Base-by-base conservation (phyloP, 208 protist species). In the Acanthamoeba sp. region DNA sequence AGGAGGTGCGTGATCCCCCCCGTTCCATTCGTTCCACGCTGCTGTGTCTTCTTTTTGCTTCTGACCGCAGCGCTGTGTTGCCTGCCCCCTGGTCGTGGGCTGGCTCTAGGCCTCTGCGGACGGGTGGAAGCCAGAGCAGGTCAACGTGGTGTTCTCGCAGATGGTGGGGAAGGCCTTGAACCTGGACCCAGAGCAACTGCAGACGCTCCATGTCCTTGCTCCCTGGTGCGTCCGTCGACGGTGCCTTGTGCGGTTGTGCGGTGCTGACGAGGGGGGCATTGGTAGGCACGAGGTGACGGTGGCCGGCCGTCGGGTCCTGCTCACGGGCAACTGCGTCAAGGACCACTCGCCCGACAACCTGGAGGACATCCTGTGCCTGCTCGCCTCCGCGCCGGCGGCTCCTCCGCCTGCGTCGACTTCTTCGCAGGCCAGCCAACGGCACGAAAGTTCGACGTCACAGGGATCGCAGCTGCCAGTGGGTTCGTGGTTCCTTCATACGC, bases 261-360 rank as follows among this genome's bases (percentile, higher is more conserved):
- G n/a, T n/a, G n/a, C n/a, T n/a, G n/a, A n/a, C n/a, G n/a, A n/a
- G n/a, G n/a, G n/a, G n/a, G n/a, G n/a, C n/a, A n/a, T n/a, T n/a
- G n/a, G n/a, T 16, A 78, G 69, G 69, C 69, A 78, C 38, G 69
- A 78, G 20, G 69, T 78, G 2, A 42, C 34, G 1, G 69, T 78
- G 32, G 36, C 36, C 1, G 69, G 69, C 38, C 2, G 69, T 7
- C 69, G 69, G 34, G 69, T 78, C 2, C 14, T 78, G 24, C 69
- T 78, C 12, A 78, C 69, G 22, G 69, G 69, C 38, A 78, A 78
- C 38, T 78, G 69, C 16, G 69, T 78, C 69, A 78, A 78, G 69
- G 69, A 78, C 14, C 69, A 78, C 36, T 22, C 69, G 34, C 69
- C 32, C 10, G 69, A 78, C 38, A 78, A 78, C 16, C 69, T 78